Evolutionary conservation across 129 eudicot genomes (phyloP).

Genomic region (Mikania micrantha): DNA sequence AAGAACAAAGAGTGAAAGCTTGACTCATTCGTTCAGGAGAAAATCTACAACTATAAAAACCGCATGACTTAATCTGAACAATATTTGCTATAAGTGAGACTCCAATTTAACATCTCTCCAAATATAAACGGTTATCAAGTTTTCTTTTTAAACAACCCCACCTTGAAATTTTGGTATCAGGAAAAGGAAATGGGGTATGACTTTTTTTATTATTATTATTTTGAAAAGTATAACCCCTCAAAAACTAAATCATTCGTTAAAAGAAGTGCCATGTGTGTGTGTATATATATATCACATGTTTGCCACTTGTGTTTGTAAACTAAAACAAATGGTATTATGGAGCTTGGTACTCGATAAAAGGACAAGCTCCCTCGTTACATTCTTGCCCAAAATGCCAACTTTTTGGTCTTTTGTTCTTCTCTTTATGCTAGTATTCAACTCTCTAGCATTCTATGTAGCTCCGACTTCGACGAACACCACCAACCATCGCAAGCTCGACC

Average conservation of each 20-base stretch:
- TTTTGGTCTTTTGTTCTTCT: background rate
- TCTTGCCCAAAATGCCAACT: background rate
- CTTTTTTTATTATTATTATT: no score
- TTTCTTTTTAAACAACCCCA: background rate
- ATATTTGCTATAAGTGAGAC: no score
- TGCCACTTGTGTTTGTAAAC: background rate
- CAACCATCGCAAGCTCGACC: conserved; percentile 32
- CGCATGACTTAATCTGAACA: no score
- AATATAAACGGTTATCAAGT: background rate
- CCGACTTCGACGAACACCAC: background rate
- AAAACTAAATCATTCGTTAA: no score
- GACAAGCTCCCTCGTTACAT: background rate
- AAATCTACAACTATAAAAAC: no score
- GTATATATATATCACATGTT: no score
- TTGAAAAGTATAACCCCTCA: no score
- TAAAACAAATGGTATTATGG: background rate
- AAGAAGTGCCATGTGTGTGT: no score
- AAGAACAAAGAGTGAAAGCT: no score
- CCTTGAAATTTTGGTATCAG: background rate
- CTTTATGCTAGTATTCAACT: background rate
- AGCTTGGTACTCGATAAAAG: background rate
- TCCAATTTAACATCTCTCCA: no score
- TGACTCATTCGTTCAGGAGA: no score
- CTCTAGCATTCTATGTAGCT: background rate
- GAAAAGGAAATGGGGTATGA: no score